Base-by-base conservation (phyloP, 345 rosid genomes). In the Eucalyptus cladocalyx region DNA sequence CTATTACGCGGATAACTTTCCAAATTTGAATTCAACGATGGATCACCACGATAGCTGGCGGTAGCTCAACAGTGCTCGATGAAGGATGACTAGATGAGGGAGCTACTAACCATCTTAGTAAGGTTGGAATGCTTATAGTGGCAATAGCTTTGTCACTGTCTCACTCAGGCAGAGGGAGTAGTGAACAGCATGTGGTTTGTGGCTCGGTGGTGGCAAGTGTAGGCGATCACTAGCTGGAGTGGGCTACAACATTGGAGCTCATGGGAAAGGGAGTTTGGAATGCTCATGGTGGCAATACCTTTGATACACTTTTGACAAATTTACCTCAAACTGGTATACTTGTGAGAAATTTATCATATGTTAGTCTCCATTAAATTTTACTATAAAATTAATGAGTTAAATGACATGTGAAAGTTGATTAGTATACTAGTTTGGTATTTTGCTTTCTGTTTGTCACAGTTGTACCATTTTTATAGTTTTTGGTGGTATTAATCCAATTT, bases 361-460 rank as follows among this genome's bases (percentile, higher is more conserved):
- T 11, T 11, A 26, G 7, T 3, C 1, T 58, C 15, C 3, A 6
- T 58, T 26, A 58, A 58, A 58, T 58, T 58, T 58, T 58, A 58
- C 14, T 26, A 3, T 58, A 7, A 11, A 11, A 58, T 58, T 58
- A 1, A 11, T 58, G 30, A 24, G 30, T 58, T 58, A 58, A 58
- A 58, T 58, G n/a, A 58, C 65, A 58, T 1, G 2, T 28, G 7
- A 28, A 2, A 58, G 4, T 58, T 58, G 2, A 26, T 6, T 11
- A 28, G 4, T 58, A 26, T 58, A 26, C 7, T 0, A 1, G 4
- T 1, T 2, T 58, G 3, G 0, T 11, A 28, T 58, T 58, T 26
- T 26, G 7, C 15, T 28, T 28, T 58, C 0, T 1, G 1, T 26
- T 58, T 58, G 14, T 58, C 65, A 58, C 1, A 26, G 1, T 11